Base-by-base conservation (phyloP, 2,329 filamentous ascomycete species). In the Ophiocordyceps camponoti-rufipedis region DNA sequence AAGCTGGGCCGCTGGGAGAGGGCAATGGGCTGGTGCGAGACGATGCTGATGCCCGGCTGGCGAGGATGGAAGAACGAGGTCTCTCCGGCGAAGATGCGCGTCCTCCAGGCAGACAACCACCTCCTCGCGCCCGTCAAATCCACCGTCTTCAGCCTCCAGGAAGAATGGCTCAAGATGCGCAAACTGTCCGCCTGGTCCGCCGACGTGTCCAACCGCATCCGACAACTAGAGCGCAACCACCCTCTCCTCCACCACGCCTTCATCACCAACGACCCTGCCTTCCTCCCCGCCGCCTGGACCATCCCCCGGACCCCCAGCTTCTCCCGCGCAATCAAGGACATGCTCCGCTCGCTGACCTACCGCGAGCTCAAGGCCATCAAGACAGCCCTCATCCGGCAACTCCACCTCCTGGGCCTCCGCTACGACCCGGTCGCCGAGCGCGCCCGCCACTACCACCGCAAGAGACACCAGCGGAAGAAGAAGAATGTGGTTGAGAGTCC, bases 1-100 rank as follows among this genome's bases (percentile, higher is more conserved):
- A 65, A 69, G 13, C 68, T 77, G 45, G 70, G 72, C 42, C 68
- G 72, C 42, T 71, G 73, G 53, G 62, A 75, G 43, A 69, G 80
- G 18, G 87, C 87, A 35, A 94, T 91, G 62, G 57, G 65, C 19
- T 63, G 80, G 44, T 89, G 84, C 57, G 89, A 96, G 64, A 63
- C 69, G 28, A 75, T 77, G 48, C 78, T 96, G 46, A 93, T 94
- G 74, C 71, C 74, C 1, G 69, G 74, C 32, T 94, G 87, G 74
- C 73, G 74, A 11, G 85, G 86, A 23, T 95, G 87, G 85, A 54
- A 16, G 31, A 50, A 6, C 47, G n/a, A n/a, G n/a, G n/a, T 53
- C 39, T 45, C 41, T 45, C 43, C 44, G 8, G 33, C 52, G 51
- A 44, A 56, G 53, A 64, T 67, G 44, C 50, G 61, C n/a, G 9